A percentile compares a stretch with the other conserved stretches of the same genome.
Conservation (phyloP, 2,329 filamentous ascomycete species). For the Tolypocladium guangdongense region DNA sequence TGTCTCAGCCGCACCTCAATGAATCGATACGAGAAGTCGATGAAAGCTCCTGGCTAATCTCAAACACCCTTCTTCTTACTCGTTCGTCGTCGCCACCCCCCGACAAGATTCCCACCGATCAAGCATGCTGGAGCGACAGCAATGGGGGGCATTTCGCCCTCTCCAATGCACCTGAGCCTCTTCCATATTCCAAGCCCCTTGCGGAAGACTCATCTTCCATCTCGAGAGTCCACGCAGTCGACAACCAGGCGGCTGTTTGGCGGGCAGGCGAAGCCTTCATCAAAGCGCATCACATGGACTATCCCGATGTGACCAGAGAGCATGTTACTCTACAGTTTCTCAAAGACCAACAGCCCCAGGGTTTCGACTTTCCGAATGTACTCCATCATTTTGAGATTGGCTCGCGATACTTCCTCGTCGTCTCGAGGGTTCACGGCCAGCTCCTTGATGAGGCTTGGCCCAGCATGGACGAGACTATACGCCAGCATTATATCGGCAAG, state of each 20-base stretch:
- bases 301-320: slow-evolving; percentile 6
- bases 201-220: slow-evolving; percentile 2
- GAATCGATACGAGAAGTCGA: slow-evolving; percentile 4
- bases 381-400: slow-evolving; percentile 11
- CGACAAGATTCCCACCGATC: slow-evolving; percentile 2
- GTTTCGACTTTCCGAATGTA: slow-evolving; percentile 4
- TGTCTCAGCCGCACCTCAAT: slow-evolving; percentile 2
- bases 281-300: slow-evolving; percentile 5
- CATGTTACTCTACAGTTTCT: slow-evolving; percentile 7
- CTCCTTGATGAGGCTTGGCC: slow-evolving; percentile 14
- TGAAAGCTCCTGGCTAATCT: slow-evolving; percentile 3
- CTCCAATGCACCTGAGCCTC: slow-evolving; percentile 2
- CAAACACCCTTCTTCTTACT: slow-evolving; percentile 3
- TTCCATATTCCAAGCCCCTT: slow-evolving; percentile 3
- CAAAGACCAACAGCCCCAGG: background rate
- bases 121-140: slow-evolving; percentile 4
- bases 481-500: slow-evolving; percentile 9
- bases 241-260: slow-evolving; percentile 8
- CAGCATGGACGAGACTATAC: slow-evolving; percentile 11
- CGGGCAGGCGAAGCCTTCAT: slow-evolving; percentile 10
- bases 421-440: slow-evolving; percentile 13
- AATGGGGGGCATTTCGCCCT: slow-evolving; percentile 4
- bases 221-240: slow-evolving; percentile 1
- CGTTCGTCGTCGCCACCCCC: slow-evolving; percentile 2
- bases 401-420: slow-evolving; percentile 14